A percentile compares a stretch with the other conserved stretches of the same genome.
phyloP scores from a whole-genome alignment of 2,329 filamentous ascomycete species.

The Colletotrichum sp. region DNA sequence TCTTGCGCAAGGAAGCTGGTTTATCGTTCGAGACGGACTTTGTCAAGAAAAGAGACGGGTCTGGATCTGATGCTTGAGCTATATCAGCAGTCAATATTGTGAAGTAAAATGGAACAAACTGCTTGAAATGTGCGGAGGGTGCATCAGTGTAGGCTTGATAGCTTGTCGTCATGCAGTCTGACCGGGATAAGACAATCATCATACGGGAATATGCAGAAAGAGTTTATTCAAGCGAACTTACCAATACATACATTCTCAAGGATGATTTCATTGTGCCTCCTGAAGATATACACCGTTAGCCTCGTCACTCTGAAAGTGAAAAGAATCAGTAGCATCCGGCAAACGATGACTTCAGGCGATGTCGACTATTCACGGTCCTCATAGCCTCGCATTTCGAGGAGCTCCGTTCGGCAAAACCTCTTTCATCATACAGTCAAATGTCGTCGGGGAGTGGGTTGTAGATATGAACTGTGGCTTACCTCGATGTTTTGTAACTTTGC shows the following conservation, averaged over 20 bases:
- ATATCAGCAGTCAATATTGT: too few relatives aligned
- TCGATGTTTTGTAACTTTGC: too few relatives aligned
- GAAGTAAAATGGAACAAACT: too few relatives aligned
- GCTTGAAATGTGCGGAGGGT: too few relatives aligned
- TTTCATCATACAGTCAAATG: not conserved
- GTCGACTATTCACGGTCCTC: not conserved
- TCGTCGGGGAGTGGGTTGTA: too few relatives aligned
- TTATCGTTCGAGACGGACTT: conserved; percentile 47
- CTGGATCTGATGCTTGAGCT: too few relatives aligned
- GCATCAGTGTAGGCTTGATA: not conserved
- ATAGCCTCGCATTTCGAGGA: not conserved
- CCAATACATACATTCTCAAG: rapidly evolving
- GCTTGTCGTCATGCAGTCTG: not conserved
- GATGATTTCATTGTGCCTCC: not conserved
- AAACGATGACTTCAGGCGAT: not conserved
- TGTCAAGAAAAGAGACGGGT: conserved; percentile 32
- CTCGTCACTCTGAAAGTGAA: not conserved
- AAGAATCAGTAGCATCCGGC: not conserved
- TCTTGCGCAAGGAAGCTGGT: conserved; percentile 46
- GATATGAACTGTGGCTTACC: too few relatives aligned
- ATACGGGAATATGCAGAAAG: not conserved
- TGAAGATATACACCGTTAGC: too few relatives aligned
- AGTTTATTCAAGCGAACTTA: too few relatives aligned
- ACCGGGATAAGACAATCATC: not conserved
- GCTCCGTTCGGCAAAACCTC: conserved; percentile 9